Evolutionary conservation across 75 land plant genomes (phyloP), one percentile per base, ranked within the genome.

Genomic region (Selaginella tamariscina): DNA sequence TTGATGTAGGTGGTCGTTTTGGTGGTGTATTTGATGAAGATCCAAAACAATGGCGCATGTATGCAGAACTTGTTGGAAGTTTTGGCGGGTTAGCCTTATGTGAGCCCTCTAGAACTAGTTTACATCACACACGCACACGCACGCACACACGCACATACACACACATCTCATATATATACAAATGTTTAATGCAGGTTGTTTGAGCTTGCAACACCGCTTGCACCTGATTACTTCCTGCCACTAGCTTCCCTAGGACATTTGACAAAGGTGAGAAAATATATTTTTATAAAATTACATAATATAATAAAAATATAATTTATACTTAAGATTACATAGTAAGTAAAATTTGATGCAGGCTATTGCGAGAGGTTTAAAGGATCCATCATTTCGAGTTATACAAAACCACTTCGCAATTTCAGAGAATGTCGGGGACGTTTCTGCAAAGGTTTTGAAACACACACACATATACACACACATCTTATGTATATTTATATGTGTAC

Each of bases 21-120:
- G 97, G 99, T 32, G 83, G 77, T 55, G 77, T 91, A 56, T 95
- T 95, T 77, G 99, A 95, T 69, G 93, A 95, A 85, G 99, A 95
- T 74, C 99, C 99, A 39, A 95, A 88, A 68, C 89, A 88, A 67
- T 95, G 99, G 99, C 82, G 99, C 44, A 82, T 95, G 86, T 95
- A 95, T 86, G 99, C 97, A 22, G 99, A 95, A 79, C 77, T 95
- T 55, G 76, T 95, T 73, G 99, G 97, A 30, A 95, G 99, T 79
- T 84, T 82, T 64, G 99, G 99, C 71, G 86, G 99, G 99, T 88
- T 11, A 74, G 31, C 27, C 32, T 55, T 49, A 64, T 62, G n/a
- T n/a, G n/a, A n/a, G n/a, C n/a, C n/a, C n/a, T n/a, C n/a, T n/a
- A n/a, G n/a, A n/a, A n/a, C n/a, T n/a, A n/a, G n/a, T n/a, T n/a